Base-by-base conservation (phyloP, 768 basidiomycete species). In the Sutorius australiensis region DNA sequence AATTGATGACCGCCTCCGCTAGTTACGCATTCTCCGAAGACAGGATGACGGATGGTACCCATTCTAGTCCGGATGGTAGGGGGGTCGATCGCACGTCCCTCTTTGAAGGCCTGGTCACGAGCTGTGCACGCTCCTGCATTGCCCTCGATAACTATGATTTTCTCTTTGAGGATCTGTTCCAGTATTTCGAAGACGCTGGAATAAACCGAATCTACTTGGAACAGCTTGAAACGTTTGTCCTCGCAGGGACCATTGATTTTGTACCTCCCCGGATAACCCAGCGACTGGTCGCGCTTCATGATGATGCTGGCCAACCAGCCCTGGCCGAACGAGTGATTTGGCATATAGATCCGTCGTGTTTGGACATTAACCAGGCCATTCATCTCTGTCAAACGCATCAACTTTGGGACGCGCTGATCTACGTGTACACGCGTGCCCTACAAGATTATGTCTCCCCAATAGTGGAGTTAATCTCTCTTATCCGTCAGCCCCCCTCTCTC, bases 331-430 rank as follows among this genome's bases (percentile, higher is more conserved):
- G 83, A 30, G 76, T 98, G 51, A 95, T 99, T 50, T 98, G 94
- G 93, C 92, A 95, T 65, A 92, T 98, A 58, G 91, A 97, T 60
- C 93, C 95, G 1, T 73, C 81, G 2, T 91, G 86, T 60, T 73
- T 99, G 54, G 97, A 99, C 64, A 85, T 98, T 71, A 90, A 98
- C 63, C 95, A 98, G 71, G 87, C 88, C 5, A 88, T 98, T 58
- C 78, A 70, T 24, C 77, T 99, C 5, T 99, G 97, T 63, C 87
- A 92, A 67, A 78, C 72, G 52, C 80, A 93, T 63, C 79, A 79
- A 27, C 81, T 98, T 5, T 97, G 92, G 73, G 95, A 98, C 62
- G 94, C 95, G 0, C 80, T 98, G 53, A 87, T 95, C 52, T 95
- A 97, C 67, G 86, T 98, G 34, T 95, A 95, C 68, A 95, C 88